Conservation (phyloP, 805 yeast species). For the Wickerhamomyces canadensis region DNA sequence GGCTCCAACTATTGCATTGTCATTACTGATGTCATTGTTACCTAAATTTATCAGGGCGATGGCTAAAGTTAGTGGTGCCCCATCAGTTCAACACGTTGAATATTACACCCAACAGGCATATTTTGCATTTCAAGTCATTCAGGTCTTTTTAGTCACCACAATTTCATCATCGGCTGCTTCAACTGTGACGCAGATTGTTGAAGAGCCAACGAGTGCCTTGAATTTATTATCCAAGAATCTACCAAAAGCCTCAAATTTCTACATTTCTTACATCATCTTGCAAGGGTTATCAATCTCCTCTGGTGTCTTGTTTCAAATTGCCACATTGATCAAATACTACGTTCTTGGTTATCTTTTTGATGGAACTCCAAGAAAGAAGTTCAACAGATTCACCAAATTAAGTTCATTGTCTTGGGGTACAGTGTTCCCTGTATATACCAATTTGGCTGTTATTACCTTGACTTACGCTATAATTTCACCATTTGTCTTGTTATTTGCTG, state of each 20-base stretch:
- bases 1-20: slow-evolving; percentile 61
- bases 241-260: slow-evolving; percentile 72
- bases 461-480: slow-evolving; percentile 78
- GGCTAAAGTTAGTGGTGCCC: slow-evolving; percentile 56
- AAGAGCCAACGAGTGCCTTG: slow-evolving; percentile 56
- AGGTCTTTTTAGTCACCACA: slow-evolving; percentile 67
- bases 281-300: slow-evolving; percentile 67
- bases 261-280: slow-evolving; percentile 58
- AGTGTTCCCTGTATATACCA: slow-evolving; percentile 67
- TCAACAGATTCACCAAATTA: slow-evolving; percentile 49
- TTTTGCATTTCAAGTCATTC: slow-evolving; percentile 66
- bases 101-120: slow-evolving; percentile 60
- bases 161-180: slow-evolving; percentile 68
- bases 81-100: slow-evolving; percentile 54
- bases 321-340: slow-evolving; percentile 52
- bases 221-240: slow-evolving; percentile 54
- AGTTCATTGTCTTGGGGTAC: slow-evolving; percentile 67
- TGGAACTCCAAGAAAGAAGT: slow-evolving; percentile 62
- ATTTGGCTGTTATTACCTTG: slow-evolving; percentile 61
- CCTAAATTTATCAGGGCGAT: slow-evolving; percentile 60
- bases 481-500: slow-evolving; percentile 67
- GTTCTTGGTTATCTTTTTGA: slow-evolving; percentile 53
- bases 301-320: slow-evolving; percentile 59
- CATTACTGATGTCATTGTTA: slow-evolving; percentile 58
- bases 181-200: slow-evolving; percentile 55